Base-by-base conservation (phyloP, 176 grass and related monocot genomes). In the Themeda triandra region DNA sequence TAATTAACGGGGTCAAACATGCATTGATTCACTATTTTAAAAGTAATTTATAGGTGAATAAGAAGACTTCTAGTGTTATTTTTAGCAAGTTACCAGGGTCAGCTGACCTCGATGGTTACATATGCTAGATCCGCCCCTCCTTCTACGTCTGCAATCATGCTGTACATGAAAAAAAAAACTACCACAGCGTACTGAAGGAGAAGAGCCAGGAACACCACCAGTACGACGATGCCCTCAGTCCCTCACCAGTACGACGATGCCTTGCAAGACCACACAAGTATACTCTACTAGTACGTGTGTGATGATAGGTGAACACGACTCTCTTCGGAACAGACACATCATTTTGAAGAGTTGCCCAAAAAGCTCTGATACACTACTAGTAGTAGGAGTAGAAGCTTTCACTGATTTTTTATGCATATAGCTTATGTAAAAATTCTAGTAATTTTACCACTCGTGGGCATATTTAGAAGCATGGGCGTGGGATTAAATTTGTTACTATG, bases 61-160 rank as follows among this genome's bases (percentile, higher is more conserved):
- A n/a, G n/a, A n/a, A n/a, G n/a, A n/a, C n/a, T n/a, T n/a, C n/a
- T n/a, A n/a, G n/a, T n/a, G n/a, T n/a, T n/a, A n/a, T n/a, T n/a
- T n/a, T n/a, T n/a, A n/a, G n/a, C n/a, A n/a, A n/a, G n/a, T n/a
- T n/a, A n/a, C n/a, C n/a, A n/a, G n/a, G n/a, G n/a, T n/a, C n/a
- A n/a, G n/a, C n/a, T n/a, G n/a, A n/a, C n/a, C n/a, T n/a, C n/a
- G n/a, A n/a, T n/a, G n/a, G n/a, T n/a, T n/a, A n/a, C n/a, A n/a
- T n/a, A n/a, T n/a, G n/a, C n/a, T n/a, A n/a, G n/a, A n/a, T n/a
- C n/a, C n/a, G n/a, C n/a, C n/a, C n/a, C n/a, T n/a, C n/a, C 62
- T 78, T 90, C 45, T 51, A 27, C 33, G 88, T 78, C 25, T 19
- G 45, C 79, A 87, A 83, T 87, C 5, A 90, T 90, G 79, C 6